Evolutionary conservation across 2,329 filamentous ascomycete species (phyloP), one percentile per base, ranked within the genome.

Genomic region (Verticillium klebahnii): DNA sequence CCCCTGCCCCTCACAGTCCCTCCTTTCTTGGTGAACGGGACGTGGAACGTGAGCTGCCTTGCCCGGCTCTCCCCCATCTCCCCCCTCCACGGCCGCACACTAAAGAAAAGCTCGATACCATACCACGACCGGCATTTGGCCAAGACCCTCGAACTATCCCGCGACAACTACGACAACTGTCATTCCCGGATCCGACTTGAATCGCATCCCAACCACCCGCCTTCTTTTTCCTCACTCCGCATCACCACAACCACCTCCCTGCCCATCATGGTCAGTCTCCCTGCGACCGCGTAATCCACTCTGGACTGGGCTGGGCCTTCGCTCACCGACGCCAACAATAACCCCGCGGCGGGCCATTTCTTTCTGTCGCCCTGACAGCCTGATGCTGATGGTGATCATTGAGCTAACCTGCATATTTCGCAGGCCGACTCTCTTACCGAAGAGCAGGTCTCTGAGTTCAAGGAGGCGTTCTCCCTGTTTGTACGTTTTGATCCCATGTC

Each of bases 361-460:
- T 23, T 12, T 23, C 45, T 23, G 45, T 19, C 45, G 19, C 45
- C 19, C n/a, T 52, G n/a, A n/a, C 19, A 52, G 45, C 45, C 11
- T 12, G 19, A 52, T 25, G 19, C 19, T 23, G 19, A 23, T 52
- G n/a, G 45, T 8, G 19, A 23, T 52, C n/a, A 23, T 25, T 14
- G 3, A 25, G 45, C 45, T 52, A 52, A 65, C 57, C 39, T 58
- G 29, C 23, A 25, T 12, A 31, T 31, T 14, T 45, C 60, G 61
- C 77, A 98, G 94, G 94, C 94, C 78, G 95, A 99, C 79, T 94
- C 94, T 79, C 90, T 99, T 75, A 98, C 95, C 72, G 95, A 99
- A 86, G 95, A 99, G 84, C 95, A 99, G 87, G 95, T 99, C 78
- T 98, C 95, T 77, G 95, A 99, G 85, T 99, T 98, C 86, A 99